Percentiles rank a stretch among this genome's conserved stretches.
phyloP scores from a whole-genome alignment of 164 flowering plant genomes.

The Macadamia tetraphylla region DNA sequence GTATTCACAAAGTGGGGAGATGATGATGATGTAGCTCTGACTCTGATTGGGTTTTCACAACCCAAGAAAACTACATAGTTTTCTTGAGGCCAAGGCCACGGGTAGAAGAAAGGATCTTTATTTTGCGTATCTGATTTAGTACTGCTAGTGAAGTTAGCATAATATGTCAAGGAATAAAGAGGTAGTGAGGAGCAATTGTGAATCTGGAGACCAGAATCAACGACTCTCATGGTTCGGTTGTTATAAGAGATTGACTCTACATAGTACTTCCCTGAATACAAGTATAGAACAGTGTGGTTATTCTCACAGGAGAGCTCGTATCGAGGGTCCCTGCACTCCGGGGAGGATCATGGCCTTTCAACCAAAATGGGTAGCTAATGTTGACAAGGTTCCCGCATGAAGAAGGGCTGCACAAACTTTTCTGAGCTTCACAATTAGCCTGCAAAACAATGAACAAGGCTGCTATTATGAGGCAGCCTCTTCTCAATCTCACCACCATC shows the following conservation, averaged over 20 bases:
- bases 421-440: too few species aligned
- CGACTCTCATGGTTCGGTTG: background rate
- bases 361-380: conserved; percentile 7
- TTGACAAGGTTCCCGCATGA: background rate
- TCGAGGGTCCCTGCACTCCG: background rate
- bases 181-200: conserved; percentile 5
- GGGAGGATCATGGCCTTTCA: conserved; percentile 1
- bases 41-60: background rate
- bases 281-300: background rate
- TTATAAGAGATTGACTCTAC: conserved; percentile 6
- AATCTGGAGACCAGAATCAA: background rate
- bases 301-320: conserved; percentile 7
- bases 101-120: background rate
- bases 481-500: too few species aligned
- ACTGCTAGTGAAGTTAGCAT: too few species aligned
- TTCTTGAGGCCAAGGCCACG: background rate
- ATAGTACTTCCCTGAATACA: background rate
- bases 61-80: background rate
- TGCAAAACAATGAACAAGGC: too few species aligned
- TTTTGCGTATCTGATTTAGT: too few species aligned
- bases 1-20: background rate
- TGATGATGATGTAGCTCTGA: too few species aligned
- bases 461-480: too few species aligned
- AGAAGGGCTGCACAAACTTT: background rate
- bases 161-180: background rate